Evolutionary conservation across 2,329 filamentous ascomycete genomes (phyloP).

Genomic region (Beauveria medogensis): DNA sequence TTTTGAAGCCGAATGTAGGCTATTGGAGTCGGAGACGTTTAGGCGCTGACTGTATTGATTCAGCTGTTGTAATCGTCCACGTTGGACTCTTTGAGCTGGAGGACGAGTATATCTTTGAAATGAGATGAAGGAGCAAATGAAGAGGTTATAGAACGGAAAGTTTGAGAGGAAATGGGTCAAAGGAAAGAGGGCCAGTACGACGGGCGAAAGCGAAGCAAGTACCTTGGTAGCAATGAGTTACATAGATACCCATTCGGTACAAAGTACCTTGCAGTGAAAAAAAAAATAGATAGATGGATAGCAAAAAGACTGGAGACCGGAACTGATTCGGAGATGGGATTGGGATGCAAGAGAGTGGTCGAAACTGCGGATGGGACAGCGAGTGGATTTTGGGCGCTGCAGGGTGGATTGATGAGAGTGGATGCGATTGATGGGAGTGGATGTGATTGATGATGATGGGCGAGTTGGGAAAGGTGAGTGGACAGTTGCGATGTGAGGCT

Average conservation of each 20-base stretch:
- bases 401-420: slow-evolving; percentile 1
- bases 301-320: slow-evolving; percentile 8
- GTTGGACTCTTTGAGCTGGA: background rate
- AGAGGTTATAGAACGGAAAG: background rate
- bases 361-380: background rate
- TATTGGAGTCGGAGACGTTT: background rate
- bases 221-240: background rate
- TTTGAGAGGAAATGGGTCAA: background rate
- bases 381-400: background rate
- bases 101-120: background rate
- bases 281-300: background rate
- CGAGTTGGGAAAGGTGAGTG: background rate
- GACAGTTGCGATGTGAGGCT: background rate
- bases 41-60: background rate
- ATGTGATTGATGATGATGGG: background rate
- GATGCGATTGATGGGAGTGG: background rate
- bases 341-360: background rate
- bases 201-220: background rate
- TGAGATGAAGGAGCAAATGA: background rate
- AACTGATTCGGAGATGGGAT: slow-evolving; percentile 3
- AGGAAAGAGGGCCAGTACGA: background rate
- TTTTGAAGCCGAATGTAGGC: background rate
- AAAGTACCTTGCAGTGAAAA: background rate
- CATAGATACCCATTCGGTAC: background rate
- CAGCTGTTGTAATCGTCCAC: background rate